Evolutionary conservation across 2,329 filamentous ascomycete genomes (phyloP), one percentile per base, ranked within the genome.

Genomic region (Monascus ruber): DNA sequence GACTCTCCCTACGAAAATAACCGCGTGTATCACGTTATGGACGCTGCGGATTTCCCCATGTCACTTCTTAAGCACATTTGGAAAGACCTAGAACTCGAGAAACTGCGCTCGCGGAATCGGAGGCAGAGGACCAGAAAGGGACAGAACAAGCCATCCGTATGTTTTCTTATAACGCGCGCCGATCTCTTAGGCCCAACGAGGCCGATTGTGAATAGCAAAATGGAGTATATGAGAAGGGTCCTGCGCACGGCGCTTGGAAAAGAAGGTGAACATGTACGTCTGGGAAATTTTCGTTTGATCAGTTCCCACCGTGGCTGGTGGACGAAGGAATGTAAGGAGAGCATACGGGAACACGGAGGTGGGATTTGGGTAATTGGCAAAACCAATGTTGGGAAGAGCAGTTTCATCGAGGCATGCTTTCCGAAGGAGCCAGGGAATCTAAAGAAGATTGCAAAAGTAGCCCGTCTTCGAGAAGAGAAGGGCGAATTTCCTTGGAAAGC

Each of bases 301-400:
- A 95, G 88, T 53, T 79, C 89, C 6, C 83, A 83, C 54, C 73
- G 85, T 42, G 75, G 76, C 6, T 98, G 93, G 91, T 95, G 89
- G 85, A 94, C 88, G 0, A 83, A 76, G 48, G 71, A 83, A 36
- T 66, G 98, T 40, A 94, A 85, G 59, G 81, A 94, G 49, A 81
- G 88, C 35, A 87, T 98, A 35, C 88, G 79, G 73, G 66, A 79
- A 33, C 76, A 85, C 36, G 87, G 86, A 4, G 89, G 89, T 4
- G 91, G 81, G 10, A 81, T 84, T 10, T 98, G 91, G 89, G 81
- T 98, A 71, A 83, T 98, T 2, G 91, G 91, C n/a, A 96, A 94
- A 62, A 86, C 87, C 46, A 98, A 98, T 55, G 93, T 96, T 2
- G 93, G 91, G 24, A 98, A 98, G 64, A 96, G 89, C 51, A 82